Evolutionary conservation across 768 basidiomycete species (phyloP), one percentile per base, ranked within the genome.

Genomic region (Russula ochroleuca): DNA sequence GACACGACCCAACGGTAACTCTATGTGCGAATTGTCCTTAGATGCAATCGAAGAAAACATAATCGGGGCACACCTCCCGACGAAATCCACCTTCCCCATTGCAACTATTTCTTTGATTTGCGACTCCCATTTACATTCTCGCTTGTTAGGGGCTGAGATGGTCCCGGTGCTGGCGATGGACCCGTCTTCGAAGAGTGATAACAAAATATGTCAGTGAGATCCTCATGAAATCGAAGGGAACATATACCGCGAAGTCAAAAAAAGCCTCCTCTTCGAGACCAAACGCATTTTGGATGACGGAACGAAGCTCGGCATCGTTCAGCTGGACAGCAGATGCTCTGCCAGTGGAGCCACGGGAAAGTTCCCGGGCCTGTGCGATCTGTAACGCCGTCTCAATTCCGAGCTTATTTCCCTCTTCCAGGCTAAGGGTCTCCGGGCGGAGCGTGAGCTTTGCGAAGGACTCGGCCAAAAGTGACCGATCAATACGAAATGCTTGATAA

Each of bases 341-440:
- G 25, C 35, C 37, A 2, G 49, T 1, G 2, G 52, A 25, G 19
- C 56, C 37, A n/a, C 68, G 67, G 0, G 59, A 38, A 6, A 48
- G 73, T 62, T 89, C 87, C 0, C 87, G 78, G 1, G 82, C 83
- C 0, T 72, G 71, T 0, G 82, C 81, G 17, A 90, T 75, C 37
- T 73, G 78, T 4, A 87, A 70, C 0, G 82, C 75, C 0, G 84
- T 85, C n/a, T 85, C 80, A 67, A 84, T 70, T 35, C 85, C 84
- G 17, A 92, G 73, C 40, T 76, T 74, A 3, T 73, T 69, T 33
- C 81, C 85, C 61, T 90, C 90, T 7, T 77, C 77, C 1, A 81
- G 70, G 0, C 74, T 77, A 7, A 86, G 75, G 0, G 85, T 79
- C 2, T 78, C 78, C 0, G 77, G 73, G 1, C 85, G 81, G 11